These are phyloP conservation scores for Dactylonectria macrodidyma DNA, from an alignment of 2,329 filamentous ascomycete genomes.

Conservation along the genomic window DNA sequence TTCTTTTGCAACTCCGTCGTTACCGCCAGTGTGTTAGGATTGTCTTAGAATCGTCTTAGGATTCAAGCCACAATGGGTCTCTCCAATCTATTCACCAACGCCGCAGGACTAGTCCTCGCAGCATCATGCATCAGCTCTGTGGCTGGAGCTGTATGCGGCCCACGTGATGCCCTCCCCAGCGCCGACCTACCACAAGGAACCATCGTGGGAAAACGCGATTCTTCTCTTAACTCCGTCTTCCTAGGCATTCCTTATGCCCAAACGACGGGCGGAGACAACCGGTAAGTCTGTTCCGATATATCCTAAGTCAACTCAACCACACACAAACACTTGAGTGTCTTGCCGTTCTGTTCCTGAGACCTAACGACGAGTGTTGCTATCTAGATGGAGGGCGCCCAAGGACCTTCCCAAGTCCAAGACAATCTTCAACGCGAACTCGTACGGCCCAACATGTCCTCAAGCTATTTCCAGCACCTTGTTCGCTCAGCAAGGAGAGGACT, in stretches of 20 bases:
- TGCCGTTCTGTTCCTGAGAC: not conserved
- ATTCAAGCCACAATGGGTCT: slow-evolving; percentile 37
- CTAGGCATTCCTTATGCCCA: slow-evolving; percentile 58
- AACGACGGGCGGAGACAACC: slow-evolving; percentile 57
- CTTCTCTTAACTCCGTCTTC: slow-evolving; percentile 52
- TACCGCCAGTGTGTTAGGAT: slow-evolving; percentile 13
- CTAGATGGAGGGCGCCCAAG: slow-evolving; percentile 43
- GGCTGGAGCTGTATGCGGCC: slow-evolving; percentile 2
- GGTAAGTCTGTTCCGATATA: slow-evolving; percentile 31
- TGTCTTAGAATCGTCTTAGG: no score
- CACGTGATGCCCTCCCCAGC: slow-evolving; percentile 18
- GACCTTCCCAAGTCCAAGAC: slow-evolving; percentile 32
- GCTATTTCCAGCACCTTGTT: slow-evolving; percentile 36
- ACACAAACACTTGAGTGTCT: not conserved
- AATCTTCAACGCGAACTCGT: slow-evolving; percentile 33
- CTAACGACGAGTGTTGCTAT: slow-evolving; percentile 11
- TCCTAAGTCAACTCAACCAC: not conserved
- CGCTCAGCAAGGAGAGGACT: slow-evolving; percentile 55
- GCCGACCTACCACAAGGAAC: slow-evolving; percentile 48
- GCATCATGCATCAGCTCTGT: slow-evolving; percentile 30
- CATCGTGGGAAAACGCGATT: slow-evolving; percentile 55
- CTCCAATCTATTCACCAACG: slow-evolving; percentile 22
- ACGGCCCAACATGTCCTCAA: slow-evolving; percentile 45
- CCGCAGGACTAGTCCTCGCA: slow-evolving; percentile 36
- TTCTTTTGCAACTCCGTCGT: slow-evolving; percentile 21